Conservation (phyloP, 164 flowering plant species). For the Paratinospora sagittata region DNA sequence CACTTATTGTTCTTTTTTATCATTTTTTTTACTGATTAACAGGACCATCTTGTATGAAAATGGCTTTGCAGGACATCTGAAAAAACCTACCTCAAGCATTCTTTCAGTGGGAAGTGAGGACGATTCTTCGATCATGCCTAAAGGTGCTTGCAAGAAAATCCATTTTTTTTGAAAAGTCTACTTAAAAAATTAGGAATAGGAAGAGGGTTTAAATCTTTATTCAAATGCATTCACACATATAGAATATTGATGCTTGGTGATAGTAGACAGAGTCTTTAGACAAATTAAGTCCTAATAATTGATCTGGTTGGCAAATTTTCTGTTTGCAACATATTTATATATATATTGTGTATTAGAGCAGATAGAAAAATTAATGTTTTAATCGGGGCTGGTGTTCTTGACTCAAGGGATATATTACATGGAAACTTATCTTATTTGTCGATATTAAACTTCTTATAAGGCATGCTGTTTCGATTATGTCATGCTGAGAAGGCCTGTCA, state of each 20-base stretch:
- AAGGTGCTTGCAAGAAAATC: constrained; percentile 24
- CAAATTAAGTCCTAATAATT: neutral
- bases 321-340: too few relatives aligned
- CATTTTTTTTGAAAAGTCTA: neutral
- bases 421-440: too few relatives aligned
- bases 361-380: too few relatives aligned
- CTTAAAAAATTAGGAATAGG: neutral
- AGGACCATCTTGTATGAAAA: constrained; percentile 2
- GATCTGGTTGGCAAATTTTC: too few relatives aligned
- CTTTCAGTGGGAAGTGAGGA: constrained; percentile 12
- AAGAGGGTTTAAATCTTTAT: too few relatives aligned
- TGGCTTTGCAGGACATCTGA: constrained; percentile 34
- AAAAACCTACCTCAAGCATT: constrained; percentile 12
- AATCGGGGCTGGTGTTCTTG: too few relatives aligned
- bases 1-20: neutral
- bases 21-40: neutral
- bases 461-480: too few relatives aligned
- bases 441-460: too few relatives aligned
- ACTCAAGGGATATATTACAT: too few relatives aligned
- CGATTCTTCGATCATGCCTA: constrained; percentile 14
- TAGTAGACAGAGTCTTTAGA: neutral
- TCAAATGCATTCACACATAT: neutral
- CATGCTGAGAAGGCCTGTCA: too few relatives aligned
- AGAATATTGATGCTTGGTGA: neutral
- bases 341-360: too few relatives aligned